Conservation (phyloP, 2,329 filamentous ascomycete genomes). For the Fusarium heterosporum region DNA sequence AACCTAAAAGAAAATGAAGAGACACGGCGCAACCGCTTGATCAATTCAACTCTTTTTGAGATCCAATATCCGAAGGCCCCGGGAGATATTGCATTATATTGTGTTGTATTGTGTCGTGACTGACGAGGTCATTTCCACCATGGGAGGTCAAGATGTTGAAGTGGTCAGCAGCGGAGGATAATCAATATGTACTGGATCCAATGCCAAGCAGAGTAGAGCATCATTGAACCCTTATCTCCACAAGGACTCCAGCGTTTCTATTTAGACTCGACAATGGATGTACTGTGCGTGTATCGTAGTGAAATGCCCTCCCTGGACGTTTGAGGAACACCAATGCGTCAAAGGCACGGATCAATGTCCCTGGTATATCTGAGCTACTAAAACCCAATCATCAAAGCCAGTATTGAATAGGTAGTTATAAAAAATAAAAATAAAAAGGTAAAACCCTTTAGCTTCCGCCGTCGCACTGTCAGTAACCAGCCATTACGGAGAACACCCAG, state of each 20-base stretch:
- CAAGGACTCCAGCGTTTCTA: slow-evolving; percentile 23
- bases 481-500: no score
- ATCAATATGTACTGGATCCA: neutral
- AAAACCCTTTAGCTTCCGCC: slow-evolving; percentile 3
- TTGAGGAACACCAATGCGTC: slow-evolving; percentile 1
- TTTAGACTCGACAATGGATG: slow-evolving; percentile 10
- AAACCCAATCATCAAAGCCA: slow-evolving; percentile 1
- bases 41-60: slow-evolving; percentile 19
- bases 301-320: slow-evolving; percentile 18
- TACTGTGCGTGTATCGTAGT: slow-evolving; percentile 17
- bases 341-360: slow-evolving; percentile 8
- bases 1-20: slow-evolving; percentile 7
- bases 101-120: slow-evolving; percentile 23
- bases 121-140: slow-evolving; percentile 11
- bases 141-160: neutral
- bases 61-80: slow-evolving; percentile 39
- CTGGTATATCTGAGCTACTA: neutral
- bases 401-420: slow-evolving; percentile 7
- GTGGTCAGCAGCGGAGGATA: neutral
- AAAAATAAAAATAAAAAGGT: neutral
- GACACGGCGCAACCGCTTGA: slow-evolving; percentile 21
- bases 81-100: slow-evolving; percentile 28
- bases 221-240: slow-evolving; percentile 34
- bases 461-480: slow-evolving; percentile 8
- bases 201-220: slow-evolving; percentile 27